Conservation (phyloP, 176 grass and related monocot genomes). For the Olyra latifolia region DNA sequence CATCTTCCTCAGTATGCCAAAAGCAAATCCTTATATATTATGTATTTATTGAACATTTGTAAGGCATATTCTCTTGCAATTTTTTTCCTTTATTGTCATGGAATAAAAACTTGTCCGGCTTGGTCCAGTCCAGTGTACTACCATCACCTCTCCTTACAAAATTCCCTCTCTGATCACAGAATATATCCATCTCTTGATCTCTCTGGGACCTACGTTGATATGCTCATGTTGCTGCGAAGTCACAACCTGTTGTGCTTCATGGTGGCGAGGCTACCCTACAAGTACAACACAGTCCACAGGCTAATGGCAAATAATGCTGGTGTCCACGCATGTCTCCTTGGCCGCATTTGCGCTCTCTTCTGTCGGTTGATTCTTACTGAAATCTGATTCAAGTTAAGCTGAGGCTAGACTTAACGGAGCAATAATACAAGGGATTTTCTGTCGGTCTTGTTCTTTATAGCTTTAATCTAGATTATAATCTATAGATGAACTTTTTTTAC, state of each 20-base stretch:
- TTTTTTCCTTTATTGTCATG: constrained; percentile 2
- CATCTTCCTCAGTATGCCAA: background rate
- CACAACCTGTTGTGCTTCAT: background rate
- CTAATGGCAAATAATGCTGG: constrained; percentile 19
- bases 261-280: background rate
- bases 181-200: constrained; percentile 30
- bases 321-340: constrained; percentile 9
- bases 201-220: constrained; percentile 21
- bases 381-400: background rate
- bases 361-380: background rate
- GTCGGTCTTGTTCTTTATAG: no score
- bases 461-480: no score
- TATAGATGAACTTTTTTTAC: no score
- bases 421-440: no score
- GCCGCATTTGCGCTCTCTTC: background rate
- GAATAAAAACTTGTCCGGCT: constrained; percentile 26
- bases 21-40: background rate
- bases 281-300: no score
- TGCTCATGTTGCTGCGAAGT: constrained; percentile 10
- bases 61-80: background rate
- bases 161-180: background rate
- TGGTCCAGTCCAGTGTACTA: constrained; percentile 16
- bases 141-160: constrained; percentile 18
- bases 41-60: background rate
- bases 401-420: no score